Conservation (phyloP, 148 eudicot species). For the Diospyros lotus region DNA sequence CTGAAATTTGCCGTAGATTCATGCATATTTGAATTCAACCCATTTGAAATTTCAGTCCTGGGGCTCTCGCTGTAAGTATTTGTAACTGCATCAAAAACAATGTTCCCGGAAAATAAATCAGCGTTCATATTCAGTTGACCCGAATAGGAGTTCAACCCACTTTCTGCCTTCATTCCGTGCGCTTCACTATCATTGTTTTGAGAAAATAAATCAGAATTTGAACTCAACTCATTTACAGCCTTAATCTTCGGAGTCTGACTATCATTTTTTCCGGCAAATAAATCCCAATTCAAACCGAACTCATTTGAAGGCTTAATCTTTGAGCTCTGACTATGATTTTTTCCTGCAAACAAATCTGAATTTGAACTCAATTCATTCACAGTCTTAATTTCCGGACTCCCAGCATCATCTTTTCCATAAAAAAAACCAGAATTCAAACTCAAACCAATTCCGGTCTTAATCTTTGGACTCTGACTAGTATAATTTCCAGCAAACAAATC, state of each 20-base stretch:
- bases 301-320: background rate
- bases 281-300: slow-evolving; percentile 7
- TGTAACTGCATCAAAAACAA: slow-evolving; percentile 5
- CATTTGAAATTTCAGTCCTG: slow-evolving; percentile 3
- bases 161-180: background rate
- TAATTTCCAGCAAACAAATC: background rate
- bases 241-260: background rate
- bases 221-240: slow-evolving; percentile 6
- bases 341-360: background rate
- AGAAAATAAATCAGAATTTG: slow-evolving; percentile 13
- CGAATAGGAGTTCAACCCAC: slow-evolving; percentile 9
- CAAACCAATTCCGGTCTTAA: slow-evolving; percentile 1
- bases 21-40: slow-evolving; percentile 5
- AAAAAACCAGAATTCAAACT: slow-evolving; percentile 7
- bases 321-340: background rate
- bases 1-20: background rate
- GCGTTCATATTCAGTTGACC: background rate
- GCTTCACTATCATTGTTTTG: background rate
- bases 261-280: background rate
- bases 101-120: slow-evolving; percentile 4
- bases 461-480: background rate
- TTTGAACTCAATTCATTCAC: slow-evolving; percentile 1
- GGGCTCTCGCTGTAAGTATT: background rate
- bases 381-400: background rate
- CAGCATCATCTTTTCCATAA: background rate